Conservation (phyloP, 345 rosid genomes). For the Hypericum perforatum region DNA sequence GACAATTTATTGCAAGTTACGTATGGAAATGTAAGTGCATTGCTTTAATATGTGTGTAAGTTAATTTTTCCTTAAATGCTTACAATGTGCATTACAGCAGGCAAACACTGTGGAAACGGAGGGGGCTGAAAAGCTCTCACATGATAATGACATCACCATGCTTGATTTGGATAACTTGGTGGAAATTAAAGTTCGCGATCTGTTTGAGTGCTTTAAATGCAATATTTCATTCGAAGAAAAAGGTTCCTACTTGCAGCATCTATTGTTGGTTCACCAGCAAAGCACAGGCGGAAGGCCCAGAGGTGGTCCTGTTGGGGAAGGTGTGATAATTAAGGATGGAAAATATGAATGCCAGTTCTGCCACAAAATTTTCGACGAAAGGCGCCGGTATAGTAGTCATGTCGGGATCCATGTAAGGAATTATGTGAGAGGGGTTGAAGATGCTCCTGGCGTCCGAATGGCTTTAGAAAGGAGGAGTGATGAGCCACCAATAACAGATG, state of each 20-base stretch:
- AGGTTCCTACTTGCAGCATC: slow-evolving; percentile 60
- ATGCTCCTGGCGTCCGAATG: slow-evolving; percentile 29
- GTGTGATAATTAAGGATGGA: slow-evolving; percentile 62
- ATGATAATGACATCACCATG: slow-evolving; percentile 22
- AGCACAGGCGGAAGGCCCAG: slow-evolving; percentile 54
- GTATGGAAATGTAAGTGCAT: slow-evolving; percentile 31
- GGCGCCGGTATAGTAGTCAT: slow-evolving; percentile 63
- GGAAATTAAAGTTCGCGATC: slow-evolving; percentile 43
- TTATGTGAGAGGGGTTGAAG: slow-evolving; percentile 53
- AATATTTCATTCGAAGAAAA: slow-evolving; percentile 48
- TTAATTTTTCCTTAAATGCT: slow-evolving; percentile 10
- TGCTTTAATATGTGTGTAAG: not conserved
- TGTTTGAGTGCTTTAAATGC: slow-evolving; percentile 69
- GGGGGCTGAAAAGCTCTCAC: slow-evolving; percentile 23
- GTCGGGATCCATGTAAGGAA: slow-evolving; percentile 67
- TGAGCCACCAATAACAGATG: slow-evolving; percentile 24
- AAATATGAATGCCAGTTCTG: slow-evolving; percentile 77
- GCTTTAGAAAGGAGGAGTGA: slow-evolving; percentile 25
- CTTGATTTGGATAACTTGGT: slow-evolving; percentile 43
- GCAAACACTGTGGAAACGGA: slow-evolving; percentile 20
- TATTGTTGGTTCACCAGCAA: slow-evolving; percentile 57
- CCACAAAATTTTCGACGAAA: slow-evolving; percentile 63
- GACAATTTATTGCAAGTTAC: slow-evolving; percentile 19
- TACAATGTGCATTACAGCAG: slow-evolving; percentile 24
- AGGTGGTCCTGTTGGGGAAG: slow-evolving; percentile 71